These are phyloP conservation scores for Kluyveromyces nonfermentans DNA, from an alignment of 805 yeast species.

Conservation along the genomic window DNA sequence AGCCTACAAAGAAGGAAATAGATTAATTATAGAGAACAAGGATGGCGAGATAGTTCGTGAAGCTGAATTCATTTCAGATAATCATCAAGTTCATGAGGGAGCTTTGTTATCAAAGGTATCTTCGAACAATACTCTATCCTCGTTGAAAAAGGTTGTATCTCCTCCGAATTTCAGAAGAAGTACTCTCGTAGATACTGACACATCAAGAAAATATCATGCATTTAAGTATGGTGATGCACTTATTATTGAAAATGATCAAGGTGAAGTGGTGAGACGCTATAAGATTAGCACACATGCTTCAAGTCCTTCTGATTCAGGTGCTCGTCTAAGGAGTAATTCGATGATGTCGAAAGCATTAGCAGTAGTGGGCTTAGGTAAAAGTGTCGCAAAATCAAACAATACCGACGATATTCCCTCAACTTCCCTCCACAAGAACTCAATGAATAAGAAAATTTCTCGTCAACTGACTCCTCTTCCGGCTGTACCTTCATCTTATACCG, in stretches of 20 bases:
- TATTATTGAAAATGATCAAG: conserved; percentile 82
- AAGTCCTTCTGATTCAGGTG: conserved; percentile 3
- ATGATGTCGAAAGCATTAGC: conserved; percentile 41
- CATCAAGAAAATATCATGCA: conserved; percentile 41
- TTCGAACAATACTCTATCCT: conserved; percentile 28
- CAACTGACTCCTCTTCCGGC: conserved; percentile 13
- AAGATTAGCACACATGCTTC: conserved; percentile 49
- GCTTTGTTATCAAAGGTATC: conserved; percentile 8
- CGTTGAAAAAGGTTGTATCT: conserved; percentile 13
- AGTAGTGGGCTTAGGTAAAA: conserved; percentile 42
- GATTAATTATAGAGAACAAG: conserved; percentile 69
- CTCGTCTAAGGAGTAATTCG: conserved; percentile 29
- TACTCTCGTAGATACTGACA: conserved; percentile 14
- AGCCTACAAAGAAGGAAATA: conserved; percentile 62
- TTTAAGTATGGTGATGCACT: conserved; percentile 71
- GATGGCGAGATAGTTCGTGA: conserved; percentile 72
- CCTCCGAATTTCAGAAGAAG: conserved; percentile 16
- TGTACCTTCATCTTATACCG: conserved; percentile 4
- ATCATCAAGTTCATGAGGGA: conserved; percentile 20
- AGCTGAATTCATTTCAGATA: conserved; percentile 29
- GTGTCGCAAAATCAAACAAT: not conserved
- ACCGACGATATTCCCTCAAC: not conserved
- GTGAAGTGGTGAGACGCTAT: conserved; percentile 82
- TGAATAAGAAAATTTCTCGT: conserved; percentile 10
- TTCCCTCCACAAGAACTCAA: not conserved